These are phyloP conservation scores for Claviceps spartinae DNA, from an alignment of 2,329 filamentous ascomycete species.

Conservation along the genomic window DNA sequence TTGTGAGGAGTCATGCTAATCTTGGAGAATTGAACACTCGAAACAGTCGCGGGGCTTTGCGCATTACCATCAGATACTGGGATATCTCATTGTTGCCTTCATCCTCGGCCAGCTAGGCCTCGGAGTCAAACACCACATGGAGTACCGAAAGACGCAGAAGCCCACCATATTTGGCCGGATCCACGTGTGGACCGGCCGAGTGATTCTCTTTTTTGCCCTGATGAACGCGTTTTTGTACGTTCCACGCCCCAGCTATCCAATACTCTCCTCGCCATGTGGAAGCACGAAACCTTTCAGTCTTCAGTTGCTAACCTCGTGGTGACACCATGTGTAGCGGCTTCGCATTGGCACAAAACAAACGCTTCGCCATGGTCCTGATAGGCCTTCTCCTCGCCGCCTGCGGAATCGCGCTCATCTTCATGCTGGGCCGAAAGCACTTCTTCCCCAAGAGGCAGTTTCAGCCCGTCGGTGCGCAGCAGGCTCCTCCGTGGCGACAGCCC, in stretches of 20 bases:
- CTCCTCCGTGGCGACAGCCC: conserved; percentile 17
- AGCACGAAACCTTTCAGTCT: too few relatives aligned
- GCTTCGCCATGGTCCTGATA: conserved; percentile 33
- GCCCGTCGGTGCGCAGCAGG: conserved; percentile 12
- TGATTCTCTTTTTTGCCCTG: conserved; percentile 38
- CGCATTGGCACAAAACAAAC: conserved; percentile 37
- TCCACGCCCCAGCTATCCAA: neutral
- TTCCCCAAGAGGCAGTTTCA: conserved; percentile 11
- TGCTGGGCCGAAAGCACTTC: conserved; percentile 17
- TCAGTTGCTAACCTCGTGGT: conserved; percentile 4
- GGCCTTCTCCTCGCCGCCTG: conserved; percentile 32
- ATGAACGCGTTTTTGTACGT: conserved; percentile 44
- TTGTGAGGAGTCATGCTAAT: neutral
- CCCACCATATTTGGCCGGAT: conserved; percentile 36
- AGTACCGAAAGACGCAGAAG: conserved; percentile 34
- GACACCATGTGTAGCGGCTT: conserved; percentile 32
- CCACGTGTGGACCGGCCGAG: conserved; percentile 44
- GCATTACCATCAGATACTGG: conserved; percentile 44
- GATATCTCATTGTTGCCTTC: conserved; percentile 37
- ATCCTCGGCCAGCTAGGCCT: conserved; percentile 39
- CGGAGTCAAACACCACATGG: conserved; percentile 41
- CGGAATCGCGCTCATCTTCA: conserved; percentile 22
- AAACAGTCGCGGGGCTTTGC: conserved; percentile 37
- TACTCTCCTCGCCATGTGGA: too few relatives aligned
- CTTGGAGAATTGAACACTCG: neutral